Evolutionary conservation across 2,329 filamentous ascomycete genomes (phyloP).

Genomic region (Cryphonectria parasitica): DNA sequence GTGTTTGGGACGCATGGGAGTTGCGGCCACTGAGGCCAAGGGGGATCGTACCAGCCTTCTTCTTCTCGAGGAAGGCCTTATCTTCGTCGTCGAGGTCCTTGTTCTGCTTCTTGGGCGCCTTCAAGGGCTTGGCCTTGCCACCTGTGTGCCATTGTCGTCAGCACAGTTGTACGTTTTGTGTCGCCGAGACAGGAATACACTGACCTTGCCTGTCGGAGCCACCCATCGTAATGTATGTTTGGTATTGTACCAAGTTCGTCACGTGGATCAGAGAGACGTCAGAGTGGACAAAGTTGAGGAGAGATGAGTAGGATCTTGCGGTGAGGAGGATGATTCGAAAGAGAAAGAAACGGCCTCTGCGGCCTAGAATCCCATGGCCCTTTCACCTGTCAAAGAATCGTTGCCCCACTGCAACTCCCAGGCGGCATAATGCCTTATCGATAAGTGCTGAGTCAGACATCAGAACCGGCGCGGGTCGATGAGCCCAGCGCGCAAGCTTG

Average conservation of each 20-base stretch:
- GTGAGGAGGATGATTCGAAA: not conserved
- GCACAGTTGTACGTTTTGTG: not conserved
- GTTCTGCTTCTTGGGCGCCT: slow-evolving; percentile 83
- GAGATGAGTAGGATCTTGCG: not conserved
- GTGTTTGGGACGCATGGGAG: slow-evolving; percentile 12
- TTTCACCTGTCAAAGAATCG: slow-evolving; percentile 5
- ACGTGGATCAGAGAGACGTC: not conserved
- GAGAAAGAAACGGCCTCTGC: not conserved
- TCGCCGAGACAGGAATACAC: slow-evolving; percentile 27
- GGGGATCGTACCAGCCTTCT: slow-evolving; percentile 71
- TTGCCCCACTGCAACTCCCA: slow-evolving; percentile 13
- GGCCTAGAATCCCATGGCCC: slow-evolving; percentile 10
- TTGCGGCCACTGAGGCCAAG: not conserved
- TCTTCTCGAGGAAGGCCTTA: slow-evolving; percentile 79
- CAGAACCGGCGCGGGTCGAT: not conserved
- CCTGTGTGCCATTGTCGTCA: slow-evolving; percentile 49
- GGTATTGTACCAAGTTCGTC: not conserved
- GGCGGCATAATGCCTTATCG: slow-evolving; percentile 9
- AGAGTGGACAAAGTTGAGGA: not conserved
- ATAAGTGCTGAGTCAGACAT: slow-evolving; percentile 14
- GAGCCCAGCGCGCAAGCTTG: not conserved
- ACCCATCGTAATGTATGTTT: slow-evolving; percentile 56
- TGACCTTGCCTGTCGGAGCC: slow-evolving; percentile 68
- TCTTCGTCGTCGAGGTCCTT: slow-evolving; percentile 90
- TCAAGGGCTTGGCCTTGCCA: slow-evolving; percentile 83